phyloP scores from a whole-genome alignment of 371 early-diverging fungal species.

The Globomyces sp. region DNA sequence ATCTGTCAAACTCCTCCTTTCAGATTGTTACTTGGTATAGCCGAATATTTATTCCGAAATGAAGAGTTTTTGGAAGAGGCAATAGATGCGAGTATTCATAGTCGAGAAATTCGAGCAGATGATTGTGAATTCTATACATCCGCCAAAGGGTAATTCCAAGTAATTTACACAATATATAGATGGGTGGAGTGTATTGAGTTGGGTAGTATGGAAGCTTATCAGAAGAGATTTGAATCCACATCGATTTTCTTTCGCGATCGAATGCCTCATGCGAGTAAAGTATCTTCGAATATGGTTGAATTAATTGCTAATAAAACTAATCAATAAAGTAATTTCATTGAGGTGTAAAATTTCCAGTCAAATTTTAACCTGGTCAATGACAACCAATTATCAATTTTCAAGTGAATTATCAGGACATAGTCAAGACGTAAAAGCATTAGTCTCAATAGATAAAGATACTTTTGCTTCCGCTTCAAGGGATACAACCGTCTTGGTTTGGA shows the following conservation, averaged over 20 bases:
- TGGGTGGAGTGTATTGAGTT: constrained; percentile 90
- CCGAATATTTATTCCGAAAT: constrained; percentile 85
- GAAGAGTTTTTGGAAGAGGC: constrained; percentile 74
- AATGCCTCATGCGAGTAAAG: constrained; percentile 57
- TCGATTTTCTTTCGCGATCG: constrained; percentile 77
- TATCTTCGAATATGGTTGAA: constrained; percentile 10
- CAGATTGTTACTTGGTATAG: constrained; percentile 91
- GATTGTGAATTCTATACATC: constrained; percentile 91
- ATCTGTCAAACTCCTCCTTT: constrained; percentile 95
- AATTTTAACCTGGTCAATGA: neutral
- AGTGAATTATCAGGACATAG: constrained; percentile 1
- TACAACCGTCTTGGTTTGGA: constrained; percentile 40
- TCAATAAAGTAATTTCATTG: neutral
- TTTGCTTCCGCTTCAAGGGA: constrained; percentile 79
- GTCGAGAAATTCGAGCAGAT: constrained; percentile 80
- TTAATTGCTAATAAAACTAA: constrained; percentile 15
- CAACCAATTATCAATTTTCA: neutral
- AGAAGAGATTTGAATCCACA: constrained; percentile 77
- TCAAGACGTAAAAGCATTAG: constrained; percentile 54
- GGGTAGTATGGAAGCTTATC: constrained; percentile 82
- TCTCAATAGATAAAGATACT: constrained; percentile 58
- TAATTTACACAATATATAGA: too few species aligned
- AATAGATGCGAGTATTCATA: constrained; percentile 77
- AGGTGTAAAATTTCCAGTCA: neutral
- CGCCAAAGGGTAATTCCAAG: constrained; percentile 56